Conservation (phyloP, 1,284 basidiomycete species). For the Tilletia setariae region DNA sequence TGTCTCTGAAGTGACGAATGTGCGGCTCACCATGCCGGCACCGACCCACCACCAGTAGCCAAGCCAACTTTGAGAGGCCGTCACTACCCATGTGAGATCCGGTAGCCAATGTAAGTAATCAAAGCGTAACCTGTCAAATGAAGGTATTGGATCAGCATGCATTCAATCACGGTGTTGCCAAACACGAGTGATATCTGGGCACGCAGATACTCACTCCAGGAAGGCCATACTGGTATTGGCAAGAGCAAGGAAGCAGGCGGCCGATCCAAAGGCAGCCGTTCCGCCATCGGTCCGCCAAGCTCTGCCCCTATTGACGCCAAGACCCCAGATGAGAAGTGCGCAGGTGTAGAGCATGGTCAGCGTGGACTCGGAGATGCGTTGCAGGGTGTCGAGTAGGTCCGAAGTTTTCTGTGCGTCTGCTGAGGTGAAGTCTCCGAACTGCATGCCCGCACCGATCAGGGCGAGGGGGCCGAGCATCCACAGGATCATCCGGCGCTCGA, state of each 20-base stretch:
- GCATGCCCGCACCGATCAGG: slow-evolving; percentile 76
- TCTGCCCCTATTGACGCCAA: slow-evolving; percentile 78
- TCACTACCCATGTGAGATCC: slow-evolving; percentile 48
- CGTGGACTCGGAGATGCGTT: slow-evolving; percentile 92
- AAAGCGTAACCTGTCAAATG: slow-evolving; percentile 32
- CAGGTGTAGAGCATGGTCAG: slow-evolving; percentile 88
- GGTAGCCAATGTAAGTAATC: slow-evolving; percentile 53
- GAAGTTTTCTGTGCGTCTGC: slow-evolving; percentile 56
- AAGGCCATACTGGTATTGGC: slow-evolving; percentile 51
- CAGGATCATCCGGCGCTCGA: slow-evolving; percentile 85
- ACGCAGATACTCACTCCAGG: slow-evolving; percentile 27
- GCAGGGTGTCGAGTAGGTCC: slow-evolving; percentile 71
- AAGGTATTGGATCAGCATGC: background rate
- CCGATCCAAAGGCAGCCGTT: slow-evolving; percentile 83
- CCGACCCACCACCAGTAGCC: slow-evolving; percentile 56
- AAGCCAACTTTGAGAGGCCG: slow-evolving; percentile 54
- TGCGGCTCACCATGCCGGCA: slow-evolving; percentile 42
- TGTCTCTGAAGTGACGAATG: background rate
- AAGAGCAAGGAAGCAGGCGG: slow-evolving; percentile 42
- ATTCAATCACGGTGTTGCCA: background rate
- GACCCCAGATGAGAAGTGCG: slow-evolving; percentile 88
- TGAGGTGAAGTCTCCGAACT: slow-evolving; percentile 70
- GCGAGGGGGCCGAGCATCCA: slow-evolving; percentile 83
- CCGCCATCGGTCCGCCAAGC: slow-evolving; percentile 91
- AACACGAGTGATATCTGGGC: background rate